Evolutionary conservation across 2,329 filamentous ascomycete genomes (phyloP).

Genomic region (Celoporthe dispersa): DNA sequence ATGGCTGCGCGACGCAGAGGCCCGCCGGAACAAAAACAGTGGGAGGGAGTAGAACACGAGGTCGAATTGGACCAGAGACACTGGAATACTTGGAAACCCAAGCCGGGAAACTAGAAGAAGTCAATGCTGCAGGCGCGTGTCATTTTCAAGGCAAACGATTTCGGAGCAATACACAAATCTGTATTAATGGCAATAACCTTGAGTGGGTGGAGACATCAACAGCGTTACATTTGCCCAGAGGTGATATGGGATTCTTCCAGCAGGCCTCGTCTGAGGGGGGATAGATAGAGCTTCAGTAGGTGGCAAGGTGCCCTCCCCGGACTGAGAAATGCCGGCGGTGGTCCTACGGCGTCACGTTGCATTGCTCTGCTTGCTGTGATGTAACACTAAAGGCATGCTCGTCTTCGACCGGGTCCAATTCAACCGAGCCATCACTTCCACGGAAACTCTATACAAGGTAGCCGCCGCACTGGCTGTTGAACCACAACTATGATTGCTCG

Average conservation of each 20-base stretch:
- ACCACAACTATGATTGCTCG: too few relatives aligned
- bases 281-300: neutral
- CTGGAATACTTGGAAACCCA: neutral
- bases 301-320: neutral
- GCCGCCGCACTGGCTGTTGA: too few relatives aligned
- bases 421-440: neutral
- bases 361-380: neutral
- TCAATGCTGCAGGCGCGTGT: neutral
- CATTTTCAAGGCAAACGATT: neutral
- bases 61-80: neutral
- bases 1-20: neutral
- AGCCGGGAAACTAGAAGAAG: neutral
- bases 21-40: neutral
- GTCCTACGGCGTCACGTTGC: neutral
- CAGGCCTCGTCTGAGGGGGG: neutral
- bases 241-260: neutral
- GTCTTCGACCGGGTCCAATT: neutral
- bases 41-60: neutral
- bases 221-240: neutral
- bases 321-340: conserved; percentile 1
- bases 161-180: neutral
- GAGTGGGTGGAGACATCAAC: neutral
- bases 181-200: neutral
- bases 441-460: too few relatives aligned
- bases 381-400: neutral